Evolutionary conservation across 805 yeast species (phyloP), one percentile per base, ranked within the genome.

Genomic region (Tetrapisispora iriomotensis): DNA sequence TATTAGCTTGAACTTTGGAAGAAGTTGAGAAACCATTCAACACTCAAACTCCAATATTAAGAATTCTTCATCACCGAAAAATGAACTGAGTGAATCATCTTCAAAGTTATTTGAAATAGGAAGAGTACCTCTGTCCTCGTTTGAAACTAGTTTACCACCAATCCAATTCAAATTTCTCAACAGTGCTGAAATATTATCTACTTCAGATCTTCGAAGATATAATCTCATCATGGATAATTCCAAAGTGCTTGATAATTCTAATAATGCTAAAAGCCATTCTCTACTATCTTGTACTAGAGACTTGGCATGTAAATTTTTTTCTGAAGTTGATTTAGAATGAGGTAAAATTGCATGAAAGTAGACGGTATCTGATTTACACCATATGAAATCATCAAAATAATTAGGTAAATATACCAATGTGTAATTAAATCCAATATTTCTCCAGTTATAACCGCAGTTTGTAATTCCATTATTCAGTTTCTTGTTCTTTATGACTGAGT

Each of bases 81-180:
- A 31, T n/a, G n/a, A n/a, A n/a, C n/a, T n/a, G n/a, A n/a, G n/a
- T 17, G 46, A 29, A 6, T 50, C 53, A 37, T 45, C 45, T 14
- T 41, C 22, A 24, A 38, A 34, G 12, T 36, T 36, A 9, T 33
- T 23, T 18, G 29, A 25, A 17, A 32, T 32, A 9, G 42, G 21
- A n/a, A 39, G 38, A 15, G 30, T 27, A 30, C 39, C 34, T 30
- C 57, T 41, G 34, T 52, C 42, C 36, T 59, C 62, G 35, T 55
- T 55, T 4, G 48, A 45, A n/a, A 53, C 44, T 32, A 56, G 26
- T 37, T 44, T 53, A 13, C 61, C 64, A 36, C 58, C 58, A 14
- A 59, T 50, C 64, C 64, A 59, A 36, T 53, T 51, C 23, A 59
- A 39, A 44, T 57, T 59, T 33, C 46, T 40, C 18, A 59, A 37